phyloP scores from a whole-genome alignment of 768 basidiomycete species.

The Serendipita sp. region DNA sequence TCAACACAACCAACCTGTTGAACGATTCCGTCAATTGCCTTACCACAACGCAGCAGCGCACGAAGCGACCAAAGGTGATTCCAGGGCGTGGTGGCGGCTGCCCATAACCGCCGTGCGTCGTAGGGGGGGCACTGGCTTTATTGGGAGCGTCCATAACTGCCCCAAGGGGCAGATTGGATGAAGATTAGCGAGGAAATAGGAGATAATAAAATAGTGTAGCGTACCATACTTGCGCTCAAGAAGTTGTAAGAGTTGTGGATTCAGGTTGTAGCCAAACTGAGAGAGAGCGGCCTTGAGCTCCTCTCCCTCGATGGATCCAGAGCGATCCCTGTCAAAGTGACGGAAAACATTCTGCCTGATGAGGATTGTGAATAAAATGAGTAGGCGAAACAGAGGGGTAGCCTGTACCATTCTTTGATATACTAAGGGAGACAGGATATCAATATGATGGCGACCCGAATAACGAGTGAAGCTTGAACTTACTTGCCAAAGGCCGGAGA shows the following conservation, averaged over 20 bases:
- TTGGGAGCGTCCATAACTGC: conserved; percentile 22
- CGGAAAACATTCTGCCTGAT: conserved; percentile 12
- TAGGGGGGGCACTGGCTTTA: conserved; percentile 34
- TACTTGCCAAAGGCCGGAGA: conserved; percentile 61
- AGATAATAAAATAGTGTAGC: conserved; percentile 11
- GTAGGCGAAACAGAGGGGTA: neutral
- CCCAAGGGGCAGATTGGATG: neutral
- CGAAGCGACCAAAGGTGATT: conserved; percentile 76
- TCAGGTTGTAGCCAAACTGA: conserved; percentile 41
- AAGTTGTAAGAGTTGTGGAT: conserved; percentile 46
- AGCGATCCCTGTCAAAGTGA: conserved; percentile 33
- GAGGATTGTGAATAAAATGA: neutral
- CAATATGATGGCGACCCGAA: no score
- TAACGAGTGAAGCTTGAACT: conserved; percentile 40
- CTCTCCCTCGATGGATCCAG: conserved; percentile 55
- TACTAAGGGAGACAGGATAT: neutral
- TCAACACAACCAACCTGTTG: conserved; percentile 18
- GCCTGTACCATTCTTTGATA: conserved; percentile 17
- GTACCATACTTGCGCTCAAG: conserved; percentile 70
- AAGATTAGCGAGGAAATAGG: neutral
- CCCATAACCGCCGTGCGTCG: conserved; percentile 10
- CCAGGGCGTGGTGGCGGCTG: conserved; percentile 32
- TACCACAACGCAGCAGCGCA: conserved; percentile 69
- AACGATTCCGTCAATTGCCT: conserved; percentile 66
- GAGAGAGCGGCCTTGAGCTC: conserved; percentile 41